Conservation (phyloP, 371 early-diverging fungal species). For the Rhizopus sp. region DNA sequence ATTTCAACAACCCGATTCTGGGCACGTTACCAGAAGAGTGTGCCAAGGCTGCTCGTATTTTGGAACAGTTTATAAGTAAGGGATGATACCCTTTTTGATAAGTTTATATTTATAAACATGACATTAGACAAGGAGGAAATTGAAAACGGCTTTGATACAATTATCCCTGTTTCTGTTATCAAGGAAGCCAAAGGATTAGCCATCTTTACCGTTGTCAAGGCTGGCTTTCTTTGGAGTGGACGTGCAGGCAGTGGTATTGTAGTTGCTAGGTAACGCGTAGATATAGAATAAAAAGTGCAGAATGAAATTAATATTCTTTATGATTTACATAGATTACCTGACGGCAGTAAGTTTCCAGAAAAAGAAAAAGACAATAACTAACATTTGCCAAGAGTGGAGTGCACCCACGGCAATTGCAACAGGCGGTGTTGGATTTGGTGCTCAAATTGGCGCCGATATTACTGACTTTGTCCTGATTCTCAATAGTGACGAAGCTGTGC, state of each 20-base stretch:
- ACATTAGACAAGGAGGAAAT: conserved; percentile 37
- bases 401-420: conserved; percentile 62
- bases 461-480: conserved; percentile 79
- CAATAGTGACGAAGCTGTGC: conserved; percentile 79
- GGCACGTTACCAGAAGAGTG: conserved; percentile 51
- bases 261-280: conserved; percentile 51
- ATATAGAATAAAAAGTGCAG: neutral
- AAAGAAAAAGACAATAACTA: conserved; percentile 8
- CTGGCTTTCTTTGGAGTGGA: conserved; percentile 84
- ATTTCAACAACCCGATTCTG: conserved; percentile 48
- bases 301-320: neutral
- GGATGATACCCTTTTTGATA: neutral
- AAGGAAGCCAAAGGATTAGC: conserved; percentile 80
- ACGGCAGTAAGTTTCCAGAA: conserved; percentile 28
- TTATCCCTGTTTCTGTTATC: conserved; percentile 67
- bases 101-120: neutral
- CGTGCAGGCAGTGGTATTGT: conserved; percentile 82
- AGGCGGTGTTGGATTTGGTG: conserved; percentile 74
- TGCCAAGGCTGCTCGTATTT: conserved; percentile 60
- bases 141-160: conserved; percentile 57
- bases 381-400: conserved; percentile 43
- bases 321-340: conserved; percentile 24
- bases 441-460: conserved; percentile 81
- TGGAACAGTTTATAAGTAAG: conserved; percentile 56
- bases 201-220: conserved; percentile 81